A percentile compares a stretch with the other conserved stretches of the same genome.
These are phyloP conservation scores for Fomitopsis pulvina DNA, from an alignment of 768 basidiomycete species.

Conservation along the genomic window DNA sequence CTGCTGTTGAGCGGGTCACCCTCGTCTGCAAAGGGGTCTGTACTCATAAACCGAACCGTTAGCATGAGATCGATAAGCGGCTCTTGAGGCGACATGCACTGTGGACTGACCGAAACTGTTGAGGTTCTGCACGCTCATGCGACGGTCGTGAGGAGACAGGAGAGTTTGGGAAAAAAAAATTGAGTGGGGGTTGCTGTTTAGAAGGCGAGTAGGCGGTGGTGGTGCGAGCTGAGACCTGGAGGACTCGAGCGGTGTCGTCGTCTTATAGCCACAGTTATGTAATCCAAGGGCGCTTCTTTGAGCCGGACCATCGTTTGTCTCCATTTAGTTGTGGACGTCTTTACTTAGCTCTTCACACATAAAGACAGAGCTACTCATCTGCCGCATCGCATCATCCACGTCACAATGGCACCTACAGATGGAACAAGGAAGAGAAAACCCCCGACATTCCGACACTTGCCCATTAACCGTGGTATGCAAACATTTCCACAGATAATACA, in stretches of 20 bases:
- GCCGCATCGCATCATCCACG: conserved; percentile 1
- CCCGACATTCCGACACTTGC: conserved; percentile 66
- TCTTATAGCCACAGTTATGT: conserved; percentile 16
- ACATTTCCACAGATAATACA: background rate
- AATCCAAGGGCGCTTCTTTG: conserved; percentile 8
- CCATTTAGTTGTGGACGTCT: background rate
- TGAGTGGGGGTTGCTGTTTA: conserved; percentile 38
- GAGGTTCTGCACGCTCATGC: conserved; percentile 95
- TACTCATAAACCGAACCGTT: conserved; percentile 2
- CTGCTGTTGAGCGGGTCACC: conserved; percentile 71
- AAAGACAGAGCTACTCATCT: conserved; percentile 2
- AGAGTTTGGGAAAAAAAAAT: conserved; percentile 29
- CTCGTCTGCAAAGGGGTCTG: conserved; percentile 96
- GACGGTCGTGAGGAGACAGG: conserved; percentile 36
- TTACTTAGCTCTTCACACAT: conserved; percentile 1
- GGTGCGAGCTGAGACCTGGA: conserved; percentile 8
- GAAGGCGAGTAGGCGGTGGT: conserved; percentile 10
- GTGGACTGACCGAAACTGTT: conserved; percentile 64
- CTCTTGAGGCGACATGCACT: conserved; percentile 7
- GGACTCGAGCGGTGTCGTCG: conserved; percentile 9
- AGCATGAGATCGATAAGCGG: conserved; percentile 16
- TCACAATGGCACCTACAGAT: background rate
- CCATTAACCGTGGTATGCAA: conserved; percentile 50
- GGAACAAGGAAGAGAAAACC: conserved; percentile 48
- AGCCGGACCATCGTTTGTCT: background rate